Percentiles rank a stretch among this genome's conserved stretches.
Evolutionary conservation across 148 eudicot species (phyloP).

Genomic region (Arctostaphylos glauca): DNA sequence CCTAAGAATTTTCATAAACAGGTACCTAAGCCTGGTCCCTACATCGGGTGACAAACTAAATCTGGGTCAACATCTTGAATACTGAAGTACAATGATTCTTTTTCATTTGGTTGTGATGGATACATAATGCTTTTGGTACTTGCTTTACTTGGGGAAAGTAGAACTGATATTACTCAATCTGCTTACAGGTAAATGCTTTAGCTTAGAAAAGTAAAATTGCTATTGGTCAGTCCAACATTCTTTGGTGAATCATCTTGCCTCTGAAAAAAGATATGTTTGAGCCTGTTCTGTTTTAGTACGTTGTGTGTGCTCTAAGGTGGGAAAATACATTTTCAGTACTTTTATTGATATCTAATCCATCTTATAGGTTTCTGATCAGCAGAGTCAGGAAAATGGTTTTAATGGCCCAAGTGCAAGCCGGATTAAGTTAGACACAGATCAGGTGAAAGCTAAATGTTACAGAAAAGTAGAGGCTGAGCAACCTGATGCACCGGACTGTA

Average conservation of each 20-base stretch:
- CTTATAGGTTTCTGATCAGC: constrained; percentile 42
- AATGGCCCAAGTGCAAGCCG: constrained; percentile 23
- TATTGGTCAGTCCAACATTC: neutral
- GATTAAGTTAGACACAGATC: constrained; percentile 36
- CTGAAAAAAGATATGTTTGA: neutral
- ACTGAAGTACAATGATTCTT: neutral
- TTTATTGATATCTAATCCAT: constrained; percentile 12
- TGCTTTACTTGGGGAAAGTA: neutral
- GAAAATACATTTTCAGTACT: neutral
- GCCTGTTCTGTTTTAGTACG: neutral
- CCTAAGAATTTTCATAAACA: too few relatives aligned
- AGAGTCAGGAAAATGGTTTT: constrained; percentile 29
- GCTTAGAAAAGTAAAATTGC: neutral
- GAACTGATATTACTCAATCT: neutral
- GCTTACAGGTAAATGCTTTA: neutral
- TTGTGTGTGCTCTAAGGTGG: neutral
- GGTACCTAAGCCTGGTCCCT: neutral
- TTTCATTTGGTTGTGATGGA: neutral
- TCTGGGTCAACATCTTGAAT: neutral
- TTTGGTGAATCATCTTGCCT: neutral
- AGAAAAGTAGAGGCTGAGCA: constrained; percentile 43
- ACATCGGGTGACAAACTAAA: neutral
- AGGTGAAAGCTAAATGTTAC: constrained; percentile 48
- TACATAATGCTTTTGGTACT: neutral
- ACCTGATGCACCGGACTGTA: constrained; percentile 40